Evolutionary conservation across 805 yeast genomes (phyloP).

Genomic region (Wickerhamomyces bovis): DNA sequence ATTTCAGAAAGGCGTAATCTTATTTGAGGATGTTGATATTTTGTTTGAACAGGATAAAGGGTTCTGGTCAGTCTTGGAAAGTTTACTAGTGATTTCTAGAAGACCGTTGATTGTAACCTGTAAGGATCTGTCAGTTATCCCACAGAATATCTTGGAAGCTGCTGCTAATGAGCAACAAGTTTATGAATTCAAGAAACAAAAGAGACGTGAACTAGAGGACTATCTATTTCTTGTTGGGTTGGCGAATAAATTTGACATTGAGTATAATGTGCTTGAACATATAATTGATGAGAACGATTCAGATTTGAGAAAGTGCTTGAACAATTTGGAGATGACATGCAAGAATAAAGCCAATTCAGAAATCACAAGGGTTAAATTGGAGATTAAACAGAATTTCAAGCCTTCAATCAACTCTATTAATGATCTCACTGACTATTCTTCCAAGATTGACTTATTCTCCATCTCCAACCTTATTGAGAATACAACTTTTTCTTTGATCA

Average conservation of each 20-base stretch:
- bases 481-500: constrained; percentile 9
- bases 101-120: constrained; percentile 72
- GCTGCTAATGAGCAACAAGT: constrained; percentile 38
- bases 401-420: background rate
- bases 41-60: constrained; percentile 68
- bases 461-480: constrained; percentile 10
- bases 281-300: constrained; percentile 23
- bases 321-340: constrained; percentile 25
- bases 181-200: constrained; percentile 24
- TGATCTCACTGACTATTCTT: background rate
- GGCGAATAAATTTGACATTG: constrained; percentile 30
- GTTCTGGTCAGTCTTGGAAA: constrained; percentile 72
- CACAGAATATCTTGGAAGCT: constrained; percentile 39
- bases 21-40: constrained; percentile 83
- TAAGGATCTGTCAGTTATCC: constrained; percentile 41
- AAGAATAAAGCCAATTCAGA: background rate
- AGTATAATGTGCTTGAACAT: constrained; percentile 23
- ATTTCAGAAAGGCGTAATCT: constrained; percentile 58
- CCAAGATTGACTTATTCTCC: constrained; percentile 9
- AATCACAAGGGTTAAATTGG: background rate
- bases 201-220: constrained; percentile 18
- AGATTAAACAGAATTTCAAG: background rate
- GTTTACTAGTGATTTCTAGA: constrained; percentile 52
- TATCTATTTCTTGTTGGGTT: constrained; percentile 39
- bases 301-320: constrained; percentile 44